Conservation (phyloP, 176 grass and related monocot species). For the Metroxylon sagu region DNA sequence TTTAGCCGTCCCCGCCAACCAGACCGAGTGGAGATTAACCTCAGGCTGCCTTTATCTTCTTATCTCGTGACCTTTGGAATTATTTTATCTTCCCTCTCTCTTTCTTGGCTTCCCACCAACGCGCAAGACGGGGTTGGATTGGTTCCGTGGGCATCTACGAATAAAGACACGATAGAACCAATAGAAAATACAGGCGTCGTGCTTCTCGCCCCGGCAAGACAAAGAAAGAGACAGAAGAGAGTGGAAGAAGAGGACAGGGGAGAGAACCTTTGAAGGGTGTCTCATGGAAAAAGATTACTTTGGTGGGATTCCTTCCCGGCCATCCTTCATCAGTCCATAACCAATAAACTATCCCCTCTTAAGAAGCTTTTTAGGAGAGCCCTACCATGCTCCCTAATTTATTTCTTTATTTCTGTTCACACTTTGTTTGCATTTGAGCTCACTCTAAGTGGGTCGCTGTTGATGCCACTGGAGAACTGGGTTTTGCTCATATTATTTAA, state of each 20-base stretch:
- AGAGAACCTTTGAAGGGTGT: conserved; percentile 14
- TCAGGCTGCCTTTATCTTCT: too few relatives aligned
- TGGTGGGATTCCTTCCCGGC: conserved; percentile 11
- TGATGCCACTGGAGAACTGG: background rate
- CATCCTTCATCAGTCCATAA: background rate
- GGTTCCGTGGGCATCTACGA: conserved; percentile 28
- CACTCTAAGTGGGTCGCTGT: background rate
- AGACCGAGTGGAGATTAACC: too few relatives aligned
- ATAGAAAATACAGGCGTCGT: background rate
- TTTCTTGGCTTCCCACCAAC: background rate
- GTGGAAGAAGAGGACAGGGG: conserved; percentile 6
- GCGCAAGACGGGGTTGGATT: background rate
- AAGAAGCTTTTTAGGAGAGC: conserved; percentile 16
- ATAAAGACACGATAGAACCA: conserved; percentile 32
- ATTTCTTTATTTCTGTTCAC: background rate
- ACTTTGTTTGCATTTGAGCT: background rate
- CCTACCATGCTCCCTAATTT: conserved; percentile 9
- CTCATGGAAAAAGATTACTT: conserved; percentile 1
- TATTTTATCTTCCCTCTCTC: too few relatives aligned
- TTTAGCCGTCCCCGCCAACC: too few relatives aligned
- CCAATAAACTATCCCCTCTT: conserved; percentile 14
- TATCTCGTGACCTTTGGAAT: too few relatives aligned
- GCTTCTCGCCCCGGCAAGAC: conserved; percentile 12
- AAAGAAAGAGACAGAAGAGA: conserved; percentile 28
- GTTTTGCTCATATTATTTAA: background rate